These are phyloP conservation scores for Chlamydomonas reinhardtii DNA, from an alignment of 163 green algal genomes.

Conservation along the genomic window DNA sequence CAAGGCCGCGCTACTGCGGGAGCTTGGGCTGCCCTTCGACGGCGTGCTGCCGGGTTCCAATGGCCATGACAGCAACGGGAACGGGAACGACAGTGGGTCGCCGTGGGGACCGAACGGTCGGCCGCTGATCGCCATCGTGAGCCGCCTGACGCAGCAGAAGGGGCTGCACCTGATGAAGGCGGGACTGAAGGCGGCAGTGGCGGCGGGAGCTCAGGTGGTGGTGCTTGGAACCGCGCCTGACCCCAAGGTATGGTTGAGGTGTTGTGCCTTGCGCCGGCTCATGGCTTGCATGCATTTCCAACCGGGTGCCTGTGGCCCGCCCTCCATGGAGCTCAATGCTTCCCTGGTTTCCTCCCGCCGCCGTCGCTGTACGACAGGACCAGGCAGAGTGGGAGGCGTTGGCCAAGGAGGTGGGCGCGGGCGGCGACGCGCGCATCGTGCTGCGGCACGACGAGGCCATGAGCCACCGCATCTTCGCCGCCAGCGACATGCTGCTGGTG, in stretches of 20 bases:
- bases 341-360: no score
- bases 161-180: conserved; percentile 98
- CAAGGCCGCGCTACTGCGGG: conserved; percentile 75
- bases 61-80: neutral
- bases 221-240: conserved; percentile 91
- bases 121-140: conserved; percentile 88
- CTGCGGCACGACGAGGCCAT: conserved; percentile 72
- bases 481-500: conserved; percentile 90
- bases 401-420: conserved; percentile 4
- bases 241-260: conserved; percentile 59
- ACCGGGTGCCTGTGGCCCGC: neutral
- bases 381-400: conserved; percentile 32
- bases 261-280: neutral
- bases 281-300: neutral
- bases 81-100: neutral
- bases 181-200: conserved; percentile 82
- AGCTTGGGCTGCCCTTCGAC: conserved; percentile 69
- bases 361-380: neutral
- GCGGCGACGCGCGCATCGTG: conserved; percentile 35
- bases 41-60: conserved; percentile 63
- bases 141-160: conserved; percentile 95
- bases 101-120: conserved; percentile 64
- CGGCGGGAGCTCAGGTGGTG: conserved; percentile 93
- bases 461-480: conserved; percentile 91
- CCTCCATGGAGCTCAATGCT: neutral